A percentile compares a stretch with the other conserved stretches of the same genome.
Conservation (phyloP, 2,329 filamentous ascomycete genomes). For the Alternaria sp. region DNA sequence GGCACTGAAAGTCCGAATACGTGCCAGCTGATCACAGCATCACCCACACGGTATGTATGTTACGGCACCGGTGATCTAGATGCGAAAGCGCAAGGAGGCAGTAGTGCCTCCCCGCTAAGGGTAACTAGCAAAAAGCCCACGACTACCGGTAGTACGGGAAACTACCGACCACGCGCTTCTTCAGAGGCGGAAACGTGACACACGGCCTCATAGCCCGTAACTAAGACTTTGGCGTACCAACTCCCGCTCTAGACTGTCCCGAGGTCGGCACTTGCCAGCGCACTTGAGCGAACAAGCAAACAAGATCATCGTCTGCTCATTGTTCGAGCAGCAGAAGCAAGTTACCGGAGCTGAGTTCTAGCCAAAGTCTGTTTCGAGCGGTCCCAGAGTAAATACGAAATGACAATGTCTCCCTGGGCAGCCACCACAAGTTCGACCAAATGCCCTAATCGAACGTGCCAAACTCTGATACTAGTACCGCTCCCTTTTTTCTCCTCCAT, state of each 20-base stretch:
- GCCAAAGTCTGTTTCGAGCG: neutral
- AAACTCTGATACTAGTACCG: neutral
- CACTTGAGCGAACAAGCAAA: neutral
- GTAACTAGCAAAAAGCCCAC: neutral
- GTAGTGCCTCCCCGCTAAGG: neutral
- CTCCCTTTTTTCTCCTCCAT: neutral
- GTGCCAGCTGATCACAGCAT: neutral
- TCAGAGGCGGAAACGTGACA: neutral
- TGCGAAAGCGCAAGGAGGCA: neutral
- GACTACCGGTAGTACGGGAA: neutral
- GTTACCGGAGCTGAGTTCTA: neutral
- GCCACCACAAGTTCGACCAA: neutral
- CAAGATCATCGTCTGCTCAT: neutral
- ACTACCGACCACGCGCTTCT: neutral
- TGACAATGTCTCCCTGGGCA: neutral
- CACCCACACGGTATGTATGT: neutral
- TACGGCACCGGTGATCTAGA: neutral
- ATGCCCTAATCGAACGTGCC: neutral
- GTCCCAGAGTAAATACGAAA: neutral
- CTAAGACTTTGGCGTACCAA: neutral
- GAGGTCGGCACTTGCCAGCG: neutral
- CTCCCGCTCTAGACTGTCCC: neutral
- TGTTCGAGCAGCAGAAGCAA: neutral
- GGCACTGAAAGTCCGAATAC: neutral
- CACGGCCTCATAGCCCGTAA: neutral